Evolutionary conservation across 768 basidiomycete species (phyloP), one percentile per base, ranked within the genome.

Genomic region (Tylopilus sp.): DNA sequence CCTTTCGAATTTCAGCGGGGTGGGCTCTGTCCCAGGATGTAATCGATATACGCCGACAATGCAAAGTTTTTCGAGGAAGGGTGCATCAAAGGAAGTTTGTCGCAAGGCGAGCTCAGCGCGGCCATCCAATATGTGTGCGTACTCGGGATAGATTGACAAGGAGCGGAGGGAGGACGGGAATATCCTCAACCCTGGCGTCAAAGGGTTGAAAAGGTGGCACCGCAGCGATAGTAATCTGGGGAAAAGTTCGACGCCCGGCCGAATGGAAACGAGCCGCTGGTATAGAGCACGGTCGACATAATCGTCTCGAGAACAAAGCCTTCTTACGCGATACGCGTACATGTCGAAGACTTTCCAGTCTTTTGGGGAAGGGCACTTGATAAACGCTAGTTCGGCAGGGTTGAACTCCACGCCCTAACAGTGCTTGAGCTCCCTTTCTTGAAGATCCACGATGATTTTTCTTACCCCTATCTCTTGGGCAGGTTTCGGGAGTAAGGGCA

Each of bases 301-400:
- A 20, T 41, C 22, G 6, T 28, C 41, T 12, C 36, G 17, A 26
- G 59, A 51, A 5, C 46, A 18, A 23, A 61, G 36, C 3, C 25
- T 44, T 25, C 51, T 59, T 20, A 60, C 60, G 23, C 59, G 59
- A 44, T 45, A 42, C 6, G 59, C 59, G 25, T 60, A 58, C 25
- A 31, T 20, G 18, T 61, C 59, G 35, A 60, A 60, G 4, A 38
- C 22, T 11, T 21, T 40, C 59, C 59, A 60, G 11, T 58, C 56
- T 10, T 48, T 40, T 4, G 35, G 38, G 22, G 60, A 46, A 41
- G 55, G 58, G 10, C 56, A 61, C 9, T 43, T 47, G 26, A 61
- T 40, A 6, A 47, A 33, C 0, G 55, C 36, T 20, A 60, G 17
- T 20, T 23, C 7, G 17, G 59, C 39, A 17, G 33, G 28, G 22